A percentile compares a stretch with the other conserved stretches of the same genome.
phyloP scores from a whole-genome alignment of 2,329 filamentous ascomycete genomes.

The Cladobotryum mycophilum region DNA sequence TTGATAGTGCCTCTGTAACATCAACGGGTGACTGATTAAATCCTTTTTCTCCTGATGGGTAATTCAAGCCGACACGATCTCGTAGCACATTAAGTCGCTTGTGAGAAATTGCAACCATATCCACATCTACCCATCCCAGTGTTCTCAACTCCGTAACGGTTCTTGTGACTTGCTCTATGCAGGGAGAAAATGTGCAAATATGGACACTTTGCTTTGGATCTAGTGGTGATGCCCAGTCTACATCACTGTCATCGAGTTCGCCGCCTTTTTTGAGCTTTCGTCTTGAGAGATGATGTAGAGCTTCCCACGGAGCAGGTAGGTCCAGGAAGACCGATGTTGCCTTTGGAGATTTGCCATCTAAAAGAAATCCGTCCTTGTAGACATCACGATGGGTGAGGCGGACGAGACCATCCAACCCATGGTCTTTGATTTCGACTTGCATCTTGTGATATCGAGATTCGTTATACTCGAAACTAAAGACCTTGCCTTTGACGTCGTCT shows the following conservation, averaged over 20 bases:
- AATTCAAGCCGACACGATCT: conserved; percentile 68
- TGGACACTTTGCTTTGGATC: conserved; percentile 66
- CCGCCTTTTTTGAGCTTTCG: conserved; percentile 23
- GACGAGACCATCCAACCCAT: conserved; percentile 60
- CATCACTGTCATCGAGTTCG: conserved; percentile 17
- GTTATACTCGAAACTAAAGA: conserved; percentile 81
- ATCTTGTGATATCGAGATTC: conserved; percentile 64
- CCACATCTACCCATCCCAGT: conserved; percentile 83
- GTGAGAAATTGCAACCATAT: conserved; percentile 85
- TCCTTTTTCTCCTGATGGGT: conserved; percentile 55
- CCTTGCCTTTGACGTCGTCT: conserved; percentile 52
- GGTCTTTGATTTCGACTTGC: conserved; percentile 60
- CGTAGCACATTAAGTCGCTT: conserved; percentile 74
- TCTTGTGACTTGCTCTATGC: conserved; percentile 89
- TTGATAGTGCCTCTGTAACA: conserved; percentile 71
- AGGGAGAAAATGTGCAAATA: conserved; percentile 92
- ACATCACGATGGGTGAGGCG: conserved; percentile 73
- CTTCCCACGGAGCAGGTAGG: conserved; percentile 74
- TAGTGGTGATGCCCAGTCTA: conserved; percentile 52
- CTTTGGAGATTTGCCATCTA: conserved; percentile 52
- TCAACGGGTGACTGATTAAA: conserved; percentile 63
- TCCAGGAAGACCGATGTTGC: conserved; percentile 74
- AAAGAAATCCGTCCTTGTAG: conserved; percentile 65
- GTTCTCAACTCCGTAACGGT: conserved; percentile 76
- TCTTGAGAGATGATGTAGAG: conserved; percentile 67